These are phyloP conservation scores for Pichia norvegensis DNA, from an alignment of 1,139 yeast genomes.

Conservation along the genomic window DNA sequence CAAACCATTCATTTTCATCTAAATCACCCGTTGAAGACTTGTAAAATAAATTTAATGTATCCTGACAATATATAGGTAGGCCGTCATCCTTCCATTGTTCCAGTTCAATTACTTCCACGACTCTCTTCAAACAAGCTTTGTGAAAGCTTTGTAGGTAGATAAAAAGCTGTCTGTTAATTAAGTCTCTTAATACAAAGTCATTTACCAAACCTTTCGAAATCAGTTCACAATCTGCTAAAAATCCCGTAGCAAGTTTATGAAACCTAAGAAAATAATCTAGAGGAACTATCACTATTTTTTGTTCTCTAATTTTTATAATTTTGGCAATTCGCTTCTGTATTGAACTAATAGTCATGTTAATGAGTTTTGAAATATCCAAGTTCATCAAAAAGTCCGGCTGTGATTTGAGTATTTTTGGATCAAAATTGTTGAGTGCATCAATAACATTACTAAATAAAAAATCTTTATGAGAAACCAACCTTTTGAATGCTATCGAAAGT, in stretches of 20 bases:
- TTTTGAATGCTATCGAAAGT: slow-evolving; percentile 63
- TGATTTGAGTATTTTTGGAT: slow-evolving; percentile 25
- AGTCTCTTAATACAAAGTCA: slow-evolving; percentile 54
- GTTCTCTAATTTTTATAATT: slow-evolving; percentile 70
- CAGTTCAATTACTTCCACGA: slow-evolving; percentile 47
- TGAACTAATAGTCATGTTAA: slow-evolving; percentile 60
- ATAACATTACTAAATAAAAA: slow-evolving; percentile 66
- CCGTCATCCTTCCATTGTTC: slow-evolving; percentile 77
- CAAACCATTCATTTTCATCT: slow-evolving; percentile 12
- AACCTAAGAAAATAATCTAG: slow-evolving; percentile 53
- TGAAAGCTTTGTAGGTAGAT: slow-evolving; percentile 55
- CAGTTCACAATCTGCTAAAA: slow-evolving; percentile 76
- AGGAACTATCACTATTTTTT: slow-evolving; percentile 53
- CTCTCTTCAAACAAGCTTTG: slow-evolving; percentile 37
- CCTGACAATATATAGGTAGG: slow-evolving; percentile 44
- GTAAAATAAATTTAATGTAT: slow-evolving; percentile 45
- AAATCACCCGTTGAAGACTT: slow-evolving; percentile 32
- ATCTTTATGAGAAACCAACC: slow-evolving; percentile 75
- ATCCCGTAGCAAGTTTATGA: slow-evolving; percentile 59
- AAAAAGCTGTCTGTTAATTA: slow-evolving; percentile 59
- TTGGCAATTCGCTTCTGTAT: slow-evolving; percentile 75
- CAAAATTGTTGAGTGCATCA: slow-evolving; percentile 36
- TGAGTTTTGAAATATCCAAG: slow-evolving; percentile 54
- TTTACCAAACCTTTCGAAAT: slow-evolving; percentile 63
- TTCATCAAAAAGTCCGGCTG: slow-evolving; percentile 40